These are phyloP conservation scores for Dioszegia aurantiaca DNA, from an alignment of 768 basidiomycete genomes.

Conservation along the genomic window DNA sequence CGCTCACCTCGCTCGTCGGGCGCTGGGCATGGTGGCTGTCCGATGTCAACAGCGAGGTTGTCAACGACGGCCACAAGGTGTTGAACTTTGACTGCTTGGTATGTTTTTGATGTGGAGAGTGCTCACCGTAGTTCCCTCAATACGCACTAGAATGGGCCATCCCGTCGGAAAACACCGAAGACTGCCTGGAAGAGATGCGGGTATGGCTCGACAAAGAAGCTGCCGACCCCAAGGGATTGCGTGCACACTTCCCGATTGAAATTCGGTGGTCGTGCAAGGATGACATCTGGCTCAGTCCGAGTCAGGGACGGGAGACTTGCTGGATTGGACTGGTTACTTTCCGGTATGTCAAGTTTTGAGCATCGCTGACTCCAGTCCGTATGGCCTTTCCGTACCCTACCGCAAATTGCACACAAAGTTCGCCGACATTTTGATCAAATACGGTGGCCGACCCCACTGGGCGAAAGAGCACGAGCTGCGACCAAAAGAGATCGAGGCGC, in stretches of 20 bases:
- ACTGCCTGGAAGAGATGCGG: slow-evolving; percentile 69
- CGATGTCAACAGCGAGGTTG: slow-evolving; percentile 58
- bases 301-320: slow-evolving; percentile 70
- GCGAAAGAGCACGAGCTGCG: slow-evolving; percentile 80
- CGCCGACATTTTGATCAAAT: slow-evolving; percentile 65
- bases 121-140: slow-evolving; percentile 67
- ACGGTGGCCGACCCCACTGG: slow-evolving; percentile 91
- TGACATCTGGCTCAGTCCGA: slow-evolving; percentile 92
- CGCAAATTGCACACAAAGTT: slow-evolving; percentile 71
- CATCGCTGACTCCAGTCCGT: slow-evolving; percentile 62
- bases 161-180: slow-evolving; percentile 65
- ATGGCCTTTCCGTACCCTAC: slow-evolving; percentile 78
- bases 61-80: slow-evolving; percentile 76
- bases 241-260: slow-evolving; percentile 90
- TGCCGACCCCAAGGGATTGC: slow-evolving; percentile 66
- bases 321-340: slow-evolving; percentile 99
- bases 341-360: slow-evolving; percentile 78
- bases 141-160: slow-evolving; percentile 95
- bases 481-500: slow-evolving; percentile 61
- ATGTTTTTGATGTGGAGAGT: slow-evolving; percentile 49
- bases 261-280: slow-evolving; percentile 82
- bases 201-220: slow-evolving; percentile 69
- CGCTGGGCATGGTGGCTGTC: slow-evolving; percentile 61
- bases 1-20: slow-evolving; percentile 64
- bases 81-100: slow-evolving; percentile 94